phyloP scores from a whole-genome alignment of 176 grass and related monocot species.

The Ananas comosus region DNA sequence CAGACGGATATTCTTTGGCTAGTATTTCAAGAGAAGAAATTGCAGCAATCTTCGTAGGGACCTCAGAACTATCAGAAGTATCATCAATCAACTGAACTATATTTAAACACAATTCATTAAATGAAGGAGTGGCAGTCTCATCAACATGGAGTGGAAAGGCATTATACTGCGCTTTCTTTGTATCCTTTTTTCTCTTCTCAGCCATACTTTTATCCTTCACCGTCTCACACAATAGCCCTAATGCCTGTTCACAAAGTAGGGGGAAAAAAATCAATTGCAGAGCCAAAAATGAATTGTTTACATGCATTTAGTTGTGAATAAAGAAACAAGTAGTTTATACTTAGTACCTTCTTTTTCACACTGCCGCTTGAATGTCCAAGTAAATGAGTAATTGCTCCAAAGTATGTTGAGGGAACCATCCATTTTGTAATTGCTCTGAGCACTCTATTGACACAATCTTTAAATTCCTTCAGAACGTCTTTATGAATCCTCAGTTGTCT shows the following conservation, averaged over 20 bases:
- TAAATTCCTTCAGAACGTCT: slow-evolving; percentile 41
- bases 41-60: slow-evolving; percentile 54
- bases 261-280: slow-evolving; percentile 10
- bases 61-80: slow-evolving; percentile 21
- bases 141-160: slow-evolving; percentile 37
- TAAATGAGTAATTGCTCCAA: slow-evolving; percentile 54
- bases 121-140: slow-evolving; percentile 34
- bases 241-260: slow-evolving; percentile 42
- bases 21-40: slow-evolving; percentile 78
- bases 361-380: slow-evolving; percentile 51
- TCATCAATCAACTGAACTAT: slow-evolving; percentile 57
- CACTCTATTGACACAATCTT: slow-evolving; percentile 36
- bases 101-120: slow-evolving; percentile 60
- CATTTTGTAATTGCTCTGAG: slow-evolving; percentile 53
- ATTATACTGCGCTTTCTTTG: slow-evolving; percentile 28
- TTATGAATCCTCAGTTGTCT: slow-evolving; percentile 32
- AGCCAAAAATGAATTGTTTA: slow-evolving; percentile 5
- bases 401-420: slow-evolving; percentile 79
- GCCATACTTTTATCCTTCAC: slow-evolving; percentile 45
- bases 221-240: slow-evolving; percentile 64
- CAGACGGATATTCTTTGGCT: slow-evolving; percentile 58
- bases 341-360: slow-evolving; percentile 78
- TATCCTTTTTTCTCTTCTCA: slow-evolving; percentile 50
- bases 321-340: background rate
- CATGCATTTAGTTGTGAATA: slow-evolving; percentile 21